Conservation (phyloP, 2,329 filamentous ascomycete genomes). For the Hypoxylon sp. region DNA sequence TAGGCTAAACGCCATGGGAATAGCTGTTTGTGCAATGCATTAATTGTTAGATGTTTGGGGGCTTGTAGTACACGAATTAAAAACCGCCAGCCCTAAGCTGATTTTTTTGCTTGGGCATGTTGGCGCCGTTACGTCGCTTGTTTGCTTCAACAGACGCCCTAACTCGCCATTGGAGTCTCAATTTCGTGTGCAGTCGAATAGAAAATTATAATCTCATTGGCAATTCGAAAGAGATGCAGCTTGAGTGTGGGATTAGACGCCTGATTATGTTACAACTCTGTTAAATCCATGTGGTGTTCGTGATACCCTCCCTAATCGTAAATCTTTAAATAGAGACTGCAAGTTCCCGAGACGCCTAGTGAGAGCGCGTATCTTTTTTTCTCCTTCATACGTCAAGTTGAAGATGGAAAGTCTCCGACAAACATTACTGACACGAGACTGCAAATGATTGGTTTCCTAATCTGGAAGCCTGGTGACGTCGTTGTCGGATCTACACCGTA, state of each 20-base stretch:
- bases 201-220: slow-evolving; percentile 10
- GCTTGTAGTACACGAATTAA: slow-evolving; percentile 26
- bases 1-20: slow-evolving; percentile 14
- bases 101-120: slow-evolving; percentile 35
- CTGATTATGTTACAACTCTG: slow-evolving; percentile 12
- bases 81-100: slow-evolving; percentile 19
- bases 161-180: slow-evolving; percentile 22
- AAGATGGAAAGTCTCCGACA: background rate
- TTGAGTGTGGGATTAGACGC: slow-evolving; percentile 18
- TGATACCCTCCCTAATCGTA: slow-evolving; percentile 7
- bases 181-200: slow-evolving; percentile 26
- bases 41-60: slow-evolving; percentile 12
- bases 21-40: slow-evolving; percentile 18
- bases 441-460: slow-evolving; percentile 24
- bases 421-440: background rate
- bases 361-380: slow-evolving; percentile 18
- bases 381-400: slow-evolving; percentile 1
- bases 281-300: slow-evolving; percentile 14
- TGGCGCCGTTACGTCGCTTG: slow-evolving; percentile 35
- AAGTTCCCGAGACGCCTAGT: slow-evolving; percentile 4
- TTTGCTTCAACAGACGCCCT: slow-evolving; percentile 38
- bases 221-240: slow-evolving; percentile 1
- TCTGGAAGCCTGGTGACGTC: slow-evolving; percentile 36
- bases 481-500: slow-evolving; percentile 37
- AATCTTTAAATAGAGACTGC: slow-evolving; percentile 23